Evolutionary conservation across 1,284 basidiomycete species (phyloP).

Genomic region (Hypsizygus ulmarius): DNA sequence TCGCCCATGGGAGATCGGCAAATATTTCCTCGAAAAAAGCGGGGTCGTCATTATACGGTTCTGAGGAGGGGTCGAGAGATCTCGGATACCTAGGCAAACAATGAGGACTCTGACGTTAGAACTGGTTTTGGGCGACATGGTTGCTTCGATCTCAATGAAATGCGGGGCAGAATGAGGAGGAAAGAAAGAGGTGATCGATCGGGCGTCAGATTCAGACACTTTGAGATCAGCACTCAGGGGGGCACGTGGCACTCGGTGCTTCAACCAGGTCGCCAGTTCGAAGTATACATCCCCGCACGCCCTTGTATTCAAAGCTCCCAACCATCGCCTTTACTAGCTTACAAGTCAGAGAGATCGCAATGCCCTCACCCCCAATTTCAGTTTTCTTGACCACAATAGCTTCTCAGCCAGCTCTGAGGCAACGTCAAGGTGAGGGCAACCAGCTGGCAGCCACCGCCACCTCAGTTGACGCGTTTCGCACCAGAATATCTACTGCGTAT

Average conservation of each 20-base stretch:
- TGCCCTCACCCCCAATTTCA: conserved; percentile 76
- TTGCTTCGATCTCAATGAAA: neutral
- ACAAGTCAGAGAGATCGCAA: conserved; percentile 23
- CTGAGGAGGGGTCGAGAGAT: neutral
- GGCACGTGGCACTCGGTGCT: too few species aligned
- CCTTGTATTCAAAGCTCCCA: too few species aligned
- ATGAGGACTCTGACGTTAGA: conserved; percentile 51
- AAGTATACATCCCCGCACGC: too few species aligned
- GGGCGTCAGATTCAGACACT: neutral
- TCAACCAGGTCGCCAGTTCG: too few species aligned
- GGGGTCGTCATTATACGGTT: neutral
- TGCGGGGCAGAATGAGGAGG: neutral
- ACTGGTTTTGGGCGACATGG: conserved; percentile 7
- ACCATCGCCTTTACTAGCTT: too few species aligned
- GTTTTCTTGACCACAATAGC: conserved; percentile 83
- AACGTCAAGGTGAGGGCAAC: conserved; percentile 57
- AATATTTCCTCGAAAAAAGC: conserved; percentile 56
- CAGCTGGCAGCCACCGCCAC: neutral
- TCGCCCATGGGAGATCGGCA: conserved; percentile 81
- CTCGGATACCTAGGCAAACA: conserved; percentile 58
- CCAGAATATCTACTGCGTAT: conserved; percentile 72
- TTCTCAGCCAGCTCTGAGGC: conserved; percentile 69
- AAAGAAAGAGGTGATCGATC: neutral
- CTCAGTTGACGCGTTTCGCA: conserved; percentile 2
- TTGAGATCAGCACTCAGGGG: neutral